Percentiles rank a stretch among this genome's conserved stretches.
Conservation (phyloP, 202 grass and related monocot genomes). For the Carex sylvatica region DNA sequence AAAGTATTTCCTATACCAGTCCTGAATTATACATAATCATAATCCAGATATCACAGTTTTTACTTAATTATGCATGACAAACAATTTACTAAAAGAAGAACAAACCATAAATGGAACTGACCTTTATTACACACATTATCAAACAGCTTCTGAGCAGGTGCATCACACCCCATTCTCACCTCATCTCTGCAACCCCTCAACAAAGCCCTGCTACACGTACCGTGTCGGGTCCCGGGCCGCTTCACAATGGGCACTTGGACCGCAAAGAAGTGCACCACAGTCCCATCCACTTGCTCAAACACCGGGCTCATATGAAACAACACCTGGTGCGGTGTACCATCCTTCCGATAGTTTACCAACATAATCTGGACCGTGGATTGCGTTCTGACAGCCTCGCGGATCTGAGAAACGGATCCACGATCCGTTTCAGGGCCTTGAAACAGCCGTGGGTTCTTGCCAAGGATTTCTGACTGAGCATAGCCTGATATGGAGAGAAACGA, state of each 20-base stretch:
- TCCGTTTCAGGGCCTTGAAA: slow-evolving; percentile 87
- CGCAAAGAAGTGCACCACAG: slow-evolving; percentile 75
- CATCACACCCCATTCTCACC: slow-evolving; percentile 48
- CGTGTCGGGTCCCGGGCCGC: neutral
- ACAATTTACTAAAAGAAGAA: slow-evolving; percentile 16
- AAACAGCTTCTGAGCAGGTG: slow-evolving; percentile 43
- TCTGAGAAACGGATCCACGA: slow-evolving; percentile 46
- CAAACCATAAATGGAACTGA: slow-evolving; percentile 31
- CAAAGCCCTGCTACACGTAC: neutral
- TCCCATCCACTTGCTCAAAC: slow-evolving; percentile 50
- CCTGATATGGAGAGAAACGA: slow-evolving; percentile 57
- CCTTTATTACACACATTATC: slow-evolving; percentile 64
- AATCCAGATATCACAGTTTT: too few relatives aligned
- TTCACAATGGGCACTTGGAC: slow-evolving; percentile 67
- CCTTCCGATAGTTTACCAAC: slow-evolving; percentile 76
- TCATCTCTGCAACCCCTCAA: slow-evolving; percentile 54
- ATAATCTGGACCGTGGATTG: slow-evolving; percentile 50
- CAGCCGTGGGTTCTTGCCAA: slow-evolving; percentile 72
- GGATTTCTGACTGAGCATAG: slow-evolving; percentile 45
- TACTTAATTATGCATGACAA: neutral
- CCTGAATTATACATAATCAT: too few relatives aligned
- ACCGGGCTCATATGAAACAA: slow-evolving; percentile 80
- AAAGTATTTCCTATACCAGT: too few relatives aligned
- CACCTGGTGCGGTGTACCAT: slow-evolving; percentile 73
- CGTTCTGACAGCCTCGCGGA: slow-evolving; percentile 64